phyloP scores from a whole-genome alignment of 495 filamentous ascomycete species.

The Aspergillus biplanus region DNA sequence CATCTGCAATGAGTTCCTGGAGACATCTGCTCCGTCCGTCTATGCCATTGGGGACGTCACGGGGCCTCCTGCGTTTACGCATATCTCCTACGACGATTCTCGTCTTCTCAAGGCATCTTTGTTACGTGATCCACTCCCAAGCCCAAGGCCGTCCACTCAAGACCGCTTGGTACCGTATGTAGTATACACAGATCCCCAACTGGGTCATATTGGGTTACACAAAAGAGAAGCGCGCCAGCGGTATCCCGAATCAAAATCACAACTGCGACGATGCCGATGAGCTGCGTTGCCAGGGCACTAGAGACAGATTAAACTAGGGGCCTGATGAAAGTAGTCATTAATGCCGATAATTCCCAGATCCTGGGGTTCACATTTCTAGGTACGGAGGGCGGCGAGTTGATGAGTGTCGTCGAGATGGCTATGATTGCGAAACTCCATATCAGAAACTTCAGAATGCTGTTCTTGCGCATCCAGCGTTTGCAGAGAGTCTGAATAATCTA shows the following conservation, averaged over 20 bases:
- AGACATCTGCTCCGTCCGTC: conserved; percentile 41
- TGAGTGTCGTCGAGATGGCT: conserved; percentile 54
- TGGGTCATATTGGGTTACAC: conserved; percentile 53
- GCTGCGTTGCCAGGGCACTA: conserved; percentile 52
- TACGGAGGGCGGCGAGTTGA: conserved; percentile 57
- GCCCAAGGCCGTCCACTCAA: conserved; percentile 25
- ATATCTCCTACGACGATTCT: conserved; percentile 59
- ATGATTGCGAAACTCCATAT: conserved; percentile 51
- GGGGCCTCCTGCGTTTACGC: conserved; percentile 57
- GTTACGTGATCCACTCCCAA: not conserved
- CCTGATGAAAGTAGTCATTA: conserved; percentile 56
- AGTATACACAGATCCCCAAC: conserved; percentile 56
- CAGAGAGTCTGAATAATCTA: conserved; percentile 56
- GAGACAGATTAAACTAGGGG: conserved; percentile 55
- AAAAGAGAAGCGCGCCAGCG: conserved; percentile 36
- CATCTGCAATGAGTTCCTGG: conserved; percentile 39
- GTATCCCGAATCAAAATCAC: conserved; percentile 24
- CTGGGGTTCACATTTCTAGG: conserved; percentile 54
- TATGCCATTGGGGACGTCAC: conserved; percentile 56
- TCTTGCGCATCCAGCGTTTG: conserved; percentile 53
- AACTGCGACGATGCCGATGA: conserved; percentile 54
- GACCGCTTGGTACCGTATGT: conserved; percentile 50
- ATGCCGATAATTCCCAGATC: conserved; percentile 45
- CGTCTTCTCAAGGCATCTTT: conserved; percentile 48
- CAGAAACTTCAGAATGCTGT: conserved; percentile 45